Evolutionary conservation across 2,329 filamentous ascomycete genomes (phyloP).

Genomic region (Aspergillus udagawae): DNA sequence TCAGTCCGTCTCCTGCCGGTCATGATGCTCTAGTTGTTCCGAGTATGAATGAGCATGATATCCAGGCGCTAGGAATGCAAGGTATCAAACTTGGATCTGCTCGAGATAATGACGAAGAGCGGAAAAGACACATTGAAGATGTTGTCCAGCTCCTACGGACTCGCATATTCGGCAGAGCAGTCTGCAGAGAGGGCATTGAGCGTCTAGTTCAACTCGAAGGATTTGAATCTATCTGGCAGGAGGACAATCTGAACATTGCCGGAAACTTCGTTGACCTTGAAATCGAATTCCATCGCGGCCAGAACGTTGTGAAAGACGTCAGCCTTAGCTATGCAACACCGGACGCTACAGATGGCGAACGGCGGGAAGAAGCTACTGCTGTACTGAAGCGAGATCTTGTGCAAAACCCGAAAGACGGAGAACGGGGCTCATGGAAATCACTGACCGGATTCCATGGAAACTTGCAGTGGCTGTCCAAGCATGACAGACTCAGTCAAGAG

Average conservation of each 20-base stretch:
- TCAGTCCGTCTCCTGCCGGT: slow-evolving; percentile 38
- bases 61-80: slow-evolving; percentile 37
- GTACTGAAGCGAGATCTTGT: slow-evolving; percentile 40
- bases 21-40: slow-evolving; percentile 34
- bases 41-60: slow-evolving; percentile 37
- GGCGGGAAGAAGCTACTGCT: slow-evolving; percentile 40
- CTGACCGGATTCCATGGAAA: slow-evolving; percentile 41
- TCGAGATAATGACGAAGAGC: slow-evolving; percentile 41
- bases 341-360: slow-evolving; percentile 37
- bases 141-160: slow-evolving; percentile 39
- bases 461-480: slow-evolving; percentile 41
- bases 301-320: slow-evolving; percentile 41
- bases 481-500: slow-evolving; percentile 42
- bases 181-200: slow-evolving; percentile 43
- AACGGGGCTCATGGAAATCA: slow-evolving; percentile 32
- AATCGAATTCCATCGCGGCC: slow-evolving; percentile 40
- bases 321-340: slow-evolving; percentile 41
- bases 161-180: slow-evolving; percentile 40
- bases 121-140: slow-evolving; percentile 37
- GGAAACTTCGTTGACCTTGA: slow-evolving; percentile 46
- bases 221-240: slow-evolving; percentile 46
- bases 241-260: slow-evolving; percentile 44
- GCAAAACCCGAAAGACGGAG: slow-evolving; percentile 28
- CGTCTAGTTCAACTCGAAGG: slow-evolving; percentile 41
- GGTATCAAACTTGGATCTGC: slow-evolving; percentile 33